Base-by-base conservation (phyloP, 2,329 filamentous ascomycete species). In the Paecilomyces variotii region DNA sequence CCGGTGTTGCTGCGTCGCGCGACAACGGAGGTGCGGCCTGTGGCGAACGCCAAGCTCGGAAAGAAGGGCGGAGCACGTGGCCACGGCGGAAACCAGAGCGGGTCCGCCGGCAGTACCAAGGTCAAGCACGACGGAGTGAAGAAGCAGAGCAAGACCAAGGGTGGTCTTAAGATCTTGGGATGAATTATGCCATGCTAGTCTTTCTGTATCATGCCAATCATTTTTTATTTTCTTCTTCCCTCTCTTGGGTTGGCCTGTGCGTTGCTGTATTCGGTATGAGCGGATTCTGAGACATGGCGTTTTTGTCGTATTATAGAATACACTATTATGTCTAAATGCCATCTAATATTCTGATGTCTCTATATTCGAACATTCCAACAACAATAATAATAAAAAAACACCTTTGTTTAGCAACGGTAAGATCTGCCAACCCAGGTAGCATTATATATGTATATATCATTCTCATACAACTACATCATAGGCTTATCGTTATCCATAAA, bases 11-110 rank as follows among this genome's bases (percentile, higher is more conserved):
- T 97, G 65, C 87, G 89, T 74, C 90, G 94, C 73, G 91, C 90
- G 64, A 96, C 88, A 65, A 96, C 93, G 4, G 92, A 97, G 74
- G 91, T 99, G 74, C 91, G 90, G 71, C 85, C 91, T 3, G 81
- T 86, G 11, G 82, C 81, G n/a, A 87, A 87, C 62, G 80, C 82
- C 51, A 84, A 84, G 65, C 86, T 84, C 68, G 87, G 88, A 59
- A 82, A 84, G 56, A 79, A 80, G 65, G 71, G 75, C 51, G 72
- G 72, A 25, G 65, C 64, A 26, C 66, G 67, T 28, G 65, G 66
- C 7, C 64, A 64, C 30, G 70, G 67, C 35, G 66, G 65, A 27
- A 67, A 68, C 25, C 64, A 65, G 30, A 68, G 69, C 56, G 67
- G 70, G 25, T 68, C 68, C 57, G 65, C 73, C 70, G 67, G 74